phyloP scores from a whole-genome alignment of 345 rosid species.

The Eucalyptus cloeziana region DNA sequence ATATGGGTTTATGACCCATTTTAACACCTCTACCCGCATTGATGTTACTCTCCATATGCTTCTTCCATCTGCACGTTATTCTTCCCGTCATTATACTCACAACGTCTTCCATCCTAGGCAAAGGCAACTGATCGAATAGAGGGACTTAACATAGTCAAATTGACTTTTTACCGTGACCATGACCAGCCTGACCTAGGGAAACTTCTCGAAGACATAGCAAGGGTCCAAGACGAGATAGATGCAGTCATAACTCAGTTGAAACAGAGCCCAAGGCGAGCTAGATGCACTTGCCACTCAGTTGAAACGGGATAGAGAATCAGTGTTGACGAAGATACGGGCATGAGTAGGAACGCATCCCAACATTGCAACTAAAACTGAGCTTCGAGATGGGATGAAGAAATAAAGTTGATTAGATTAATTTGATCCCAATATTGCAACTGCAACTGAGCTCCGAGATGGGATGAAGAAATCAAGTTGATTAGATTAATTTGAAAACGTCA shows the following conservation, averaged over 20 bases:
- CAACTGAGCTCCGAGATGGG: neutral
- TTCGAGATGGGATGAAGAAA: neutral
- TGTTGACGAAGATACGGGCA: neutral
- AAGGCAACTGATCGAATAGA: neutral
- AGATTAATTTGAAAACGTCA: neutral
- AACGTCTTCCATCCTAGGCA: neutral
- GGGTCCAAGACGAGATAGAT: neutral
- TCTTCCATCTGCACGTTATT: neutral
- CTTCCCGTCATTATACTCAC: neutral
- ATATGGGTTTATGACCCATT: too few species aligned
- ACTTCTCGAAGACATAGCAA: neutral
- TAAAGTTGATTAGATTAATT: neutral
- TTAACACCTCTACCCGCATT: too few species aligned
- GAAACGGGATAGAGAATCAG: neutral
- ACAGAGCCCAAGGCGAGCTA: too few species aligned
- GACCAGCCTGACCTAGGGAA: neutral
- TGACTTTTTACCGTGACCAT: neutral
- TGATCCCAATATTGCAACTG: neutral
- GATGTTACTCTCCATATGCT: neutral
- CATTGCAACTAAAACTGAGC: neutral
- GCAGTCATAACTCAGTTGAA: too few species aligned
- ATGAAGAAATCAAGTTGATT: neutral
- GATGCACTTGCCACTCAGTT: neutral
- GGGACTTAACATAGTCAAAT: neutral
- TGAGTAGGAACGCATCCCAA: neutral